Percentiles rank a stretch among this genome's conserved stretches.
Evolutionary conservation across 306 rosid species (phyloP).

Genomic region (Argentina anserina): DNA sequence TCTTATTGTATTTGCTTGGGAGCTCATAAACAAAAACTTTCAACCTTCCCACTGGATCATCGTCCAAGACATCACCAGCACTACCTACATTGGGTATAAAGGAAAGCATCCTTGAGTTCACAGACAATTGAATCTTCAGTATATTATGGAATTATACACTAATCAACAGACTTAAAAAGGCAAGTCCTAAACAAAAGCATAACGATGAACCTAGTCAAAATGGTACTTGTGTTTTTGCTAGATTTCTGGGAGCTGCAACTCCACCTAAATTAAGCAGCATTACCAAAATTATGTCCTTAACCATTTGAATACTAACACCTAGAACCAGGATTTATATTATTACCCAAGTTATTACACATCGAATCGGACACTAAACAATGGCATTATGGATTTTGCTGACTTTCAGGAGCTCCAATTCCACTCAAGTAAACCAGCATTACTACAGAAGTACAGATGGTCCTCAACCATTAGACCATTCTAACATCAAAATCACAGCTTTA

Average conservation of each 20-base stretch:
- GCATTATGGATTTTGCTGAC: neutral
- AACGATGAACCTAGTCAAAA: neutral
- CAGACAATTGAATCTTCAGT: neutral
- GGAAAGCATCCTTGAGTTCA: constrained; percentile 6
- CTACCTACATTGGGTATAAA: constrained; percentile 61
- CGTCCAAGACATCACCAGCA: constrained; percentile 98
- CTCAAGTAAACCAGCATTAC: neutral
- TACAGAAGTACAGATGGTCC: neutral
- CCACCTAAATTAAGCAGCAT: neutral
- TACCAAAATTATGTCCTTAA: neutral
- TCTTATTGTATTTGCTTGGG: constrained; percentile 96
- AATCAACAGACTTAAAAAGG: neutral
- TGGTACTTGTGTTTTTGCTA: neutral
- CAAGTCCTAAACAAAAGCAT: too few species aligned
- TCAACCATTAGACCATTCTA: neutral
- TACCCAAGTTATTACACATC: neutral
- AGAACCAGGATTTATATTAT: neutral
- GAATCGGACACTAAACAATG: neutral
- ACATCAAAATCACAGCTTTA: neutral
- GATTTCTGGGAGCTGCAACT: neutral
- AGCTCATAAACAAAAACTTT: constrained; percentile 98
- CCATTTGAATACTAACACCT: neutral
- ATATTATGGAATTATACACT: neutral
- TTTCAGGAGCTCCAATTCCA: neutral
- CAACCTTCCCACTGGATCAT: constrained; percentile 96